Percentiles rank a stretch among this genome's conserved stretches.
Evolutionary conservation across 1,284 basidiomycete species (phyloP).

Genomic region (Leccinum subrobustum): DNA sequence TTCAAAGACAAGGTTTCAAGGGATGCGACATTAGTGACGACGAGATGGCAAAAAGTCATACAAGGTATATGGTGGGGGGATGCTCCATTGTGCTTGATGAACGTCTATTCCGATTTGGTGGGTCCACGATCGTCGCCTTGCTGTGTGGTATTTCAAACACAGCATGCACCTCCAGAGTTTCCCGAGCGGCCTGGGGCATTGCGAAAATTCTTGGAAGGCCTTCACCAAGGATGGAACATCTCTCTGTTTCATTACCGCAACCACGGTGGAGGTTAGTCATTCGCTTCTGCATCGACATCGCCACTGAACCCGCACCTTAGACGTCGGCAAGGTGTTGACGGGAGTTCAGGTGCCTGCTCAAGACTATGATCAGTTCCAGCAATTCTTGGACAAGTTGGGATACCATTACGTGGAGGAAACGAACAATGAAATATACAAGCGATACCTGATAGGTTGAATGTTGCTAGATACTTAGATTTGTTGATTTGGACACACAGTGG

Average conservation of each 20-base stretch:
- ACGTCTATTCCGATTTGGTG: slow-evolving; percentile 91
- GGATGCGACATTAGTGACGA: slow-evolving; percentile 91
- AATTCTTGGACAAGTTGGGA: slow-evolving; percentile 76
- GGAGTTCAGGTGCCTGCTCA: slow-evolving; percentile 87
- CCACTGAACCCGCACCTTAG: slow-evolving; percentile 41
- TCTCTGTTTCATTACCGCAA: slow-evolving; percentile 97
- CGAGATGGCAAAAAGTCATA: slow-evolving; percentile 94
- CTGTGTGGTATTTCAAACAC: neutral
- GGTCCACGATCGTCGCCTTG: slow-evolving; percentile 28
- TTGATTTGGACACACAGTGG: slow-evolving; percentile 3
- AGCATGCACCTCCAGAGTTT: slow-evolving; percentile 64
- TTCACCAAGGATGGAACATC: slow-evolving; percentile 91
- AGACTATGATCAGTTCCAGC: slow-evolving; percentile 66
- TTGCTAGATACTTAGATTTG: no score
- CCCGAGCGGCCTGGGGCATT: slow-evolving; percentile 94
- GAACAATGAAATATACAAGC: slow-evolving; percentile 81
- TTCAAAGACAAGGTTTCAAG: slow-evolving; percentile 73
- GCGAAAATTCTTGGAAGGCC: slow-evolving; percentile 81
- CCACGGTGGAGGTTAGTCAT: slow-evolving; percentile 82
- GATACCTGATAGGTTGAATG: slow-evolving; percentile 54
- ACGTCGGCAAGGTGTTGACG: slow-evolving; percentile 88
- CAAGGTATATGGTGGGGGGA: slow-evolving; percentile 93
- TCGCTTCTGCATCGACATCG: neutral
- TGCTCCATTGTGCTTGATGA: slow-evolving; percentile 77
- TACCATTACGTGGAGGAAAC: slow-evolving; percentile 96